Base-by-base conservation (phyloP, 208 protist species). In the Leishmania arabica region DNA sequence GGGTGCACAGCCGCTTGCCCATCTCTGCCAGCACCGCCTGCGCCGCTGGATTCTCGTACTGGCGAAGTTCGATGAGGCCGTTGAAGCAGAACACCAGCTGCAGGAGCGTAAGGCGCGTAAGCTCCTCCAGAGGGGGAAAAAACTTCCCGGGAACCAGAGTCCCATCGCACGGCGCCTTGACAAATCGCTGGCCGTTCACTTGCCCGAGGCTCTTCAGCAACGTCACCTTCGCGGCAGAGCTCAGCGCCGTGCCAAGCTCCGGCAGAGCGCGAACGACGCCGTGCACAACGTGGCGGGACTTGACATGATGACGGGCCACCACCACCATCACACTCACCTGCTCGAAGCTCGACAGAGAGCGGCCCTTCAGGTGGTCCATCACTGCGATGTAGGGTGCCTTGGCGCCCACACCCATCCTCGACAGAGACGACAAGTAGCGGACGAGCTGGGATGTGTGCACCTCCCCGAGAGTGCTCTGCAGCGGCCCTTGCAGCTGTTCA, bases 121-220 rank as follows among this genome's bases (percentile, higher is more conserved):
- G 58, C 75, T 95, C 90, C 0, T 84, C 86, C 49, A 15, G 40
- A 15, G n/a, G 47, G 6, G 69, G 73, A 34, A 93, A 87, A 75
- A 92, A 91, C 9, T 42, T 51, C 15, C 85, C 88, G 6, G 79
- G 66, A 27, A 58, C 31, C 9, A 90, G 83, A 54, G 62, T 45
- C 49, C 72, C 65, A 19, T 84, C 78, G 66, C 66, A 78, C 37
- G 89, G 89, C 13, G 81, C 82, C 75, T 77, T 80, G 56, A 95
- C 80, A 64, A 93, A 88, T 5, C 87, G 82, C 71, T 91, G 83
- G 3, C 83, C 89, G 24, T 87, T 75, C 31, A 69, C 77, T 75
- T 93, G 86, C 42, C 87, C 91, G 3, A 95, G 81, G 65, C 86
- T 90, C 82, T 91, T 90, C 56, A 95, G 80, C 75, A 92, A 49